Evolutionary conservation across 495 filamentous ascomycete genomes (phyloP).

Genomic region (Penicillium desertorum): DNA sequence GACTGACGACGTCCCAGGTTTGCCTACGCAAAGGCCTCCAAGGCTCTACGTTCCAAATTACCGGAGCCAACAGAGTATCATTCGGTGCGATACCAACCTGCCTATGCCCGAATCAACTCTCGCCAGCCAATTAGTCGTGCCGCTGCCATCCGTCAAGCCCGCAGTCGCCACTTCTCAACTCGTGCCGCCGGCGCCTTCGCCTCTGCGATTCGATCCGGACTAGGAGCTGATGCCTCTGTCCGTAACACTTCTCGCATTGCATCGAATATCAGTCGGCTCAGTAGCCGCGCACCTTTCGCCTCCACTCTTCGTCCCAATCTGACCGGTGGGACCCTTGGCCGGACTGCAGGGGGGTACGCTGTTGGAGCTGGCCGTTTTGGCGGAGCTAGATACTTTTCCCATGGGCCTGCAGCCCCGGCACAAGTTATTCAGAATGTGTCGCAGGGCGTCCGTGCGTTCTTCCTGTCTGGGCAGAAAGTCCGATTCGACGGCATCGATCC

Average conservation of each 20-base stretch:
- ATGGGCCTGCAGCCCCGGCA: conserved; percentile 77
- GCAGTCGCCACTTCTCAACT: conserved; percentile 73
- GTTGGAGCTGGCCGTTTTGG: conserved; percentile 67
- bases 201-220: conserved; percentile 48
- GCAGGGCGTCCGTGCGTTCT: conserved; percentile 83
- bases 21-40: conserved; percentile 62
- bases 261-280: conserved; percentile 62
- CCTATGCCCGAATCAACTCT: conserved; percentile 52
- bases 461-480: conserved; percentile 80
- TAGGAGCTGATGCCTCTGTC: conserved; percentile 61
- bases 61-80: conserved; percentile 49
- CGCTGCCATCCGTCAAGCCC: conserved; percentile 70
- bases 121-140: conserved; percentile 71
- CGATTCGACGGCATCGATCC: conserved; percentile 74
- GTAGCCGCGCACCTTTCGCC: conserved; percentile 81
- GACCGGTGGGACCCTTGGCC: conserved; percentile 80
- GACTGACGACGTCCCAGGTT: conserved; percentile 46
- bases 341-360: conserved; percentile 84
- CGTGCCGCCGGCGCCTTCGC: conserved; percentile 64
- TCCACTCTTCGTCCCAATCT: conserved; percentile 88
- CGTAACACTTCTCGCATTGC: conserved; percentile 65
- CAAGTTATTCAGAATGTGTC: conserved; percentile 96
- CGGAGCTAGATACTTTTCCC: conserved; percentile 83
- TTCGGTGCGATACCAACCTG: conserved; percentile 48
- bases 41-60: conserved; percentile 61